Conservation (phyloP, 257 asterid genomes). For the Marsdenia floribunda region DNA sequence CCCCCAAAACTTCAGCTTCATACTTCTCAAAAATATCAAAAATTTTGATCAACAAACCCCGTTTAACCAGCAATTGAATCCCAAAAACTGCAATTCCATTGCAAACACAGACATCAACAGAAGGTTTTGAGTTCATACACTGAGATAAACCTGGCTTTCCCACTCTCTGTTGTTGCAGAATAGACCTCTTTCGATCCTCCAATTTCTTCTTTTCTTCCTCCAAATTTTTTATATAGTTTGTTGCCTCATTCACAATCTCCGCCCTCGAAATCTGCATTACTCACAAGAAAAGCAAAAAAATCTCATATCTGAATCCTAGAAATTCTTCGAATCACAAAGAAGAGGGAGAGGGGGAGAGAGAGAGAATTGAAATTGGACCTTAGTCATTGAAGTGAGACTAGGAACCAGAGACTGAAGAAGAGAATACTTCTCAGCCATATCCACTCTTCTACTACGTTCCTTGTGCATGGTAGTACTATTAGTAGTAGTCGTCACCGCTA, state of each 20-base stretch:
- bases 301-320: neutral
- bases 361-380: slow-evolving; percentile 31
- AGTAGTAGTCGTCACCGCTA: slow-evolving; percentile 3
- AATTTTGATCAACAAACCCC: slow-evolving; percentile 33
- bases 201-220: slow-evolving; percentile 47
- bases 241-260: slow-evolving; percentile 39
- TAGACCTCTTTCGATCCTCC: slow-evolving; percentile 40
- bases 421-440: slow-evolving; percentile 35
- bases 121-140: slow-evolving; percentile 27
- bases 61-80: slow-evolving; percentile 33
- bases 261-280: slow-evolving; percentile 41
- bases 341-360: neutral
- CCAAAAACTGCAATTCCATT: slow-evolving; percentile 45
- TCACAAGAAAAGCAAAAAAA: neutral
- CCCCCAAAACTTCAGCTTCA: slow-evolving; percentile 57
- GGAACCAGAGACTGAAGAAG: slow-evolving; percentile 60
- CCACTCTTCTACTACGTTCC: slow-evolving; percentile 37
- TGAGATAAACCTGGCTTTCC: slow-evolving; percentile 20
- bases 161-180: slow-evolving; percentile 13
- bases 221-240: slow-evolving; percentile 39
- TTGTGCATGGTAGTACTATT: neutral
- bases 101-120: slow-evolving; percentile 30
- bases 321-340: neutral
- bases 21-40: slow-evolving; percentile 43
- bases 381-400: slow-evolving; percentile 22